Conservation (phyloP, 305 asterid genomes). For the Fraxinus paxiana region DNA sequence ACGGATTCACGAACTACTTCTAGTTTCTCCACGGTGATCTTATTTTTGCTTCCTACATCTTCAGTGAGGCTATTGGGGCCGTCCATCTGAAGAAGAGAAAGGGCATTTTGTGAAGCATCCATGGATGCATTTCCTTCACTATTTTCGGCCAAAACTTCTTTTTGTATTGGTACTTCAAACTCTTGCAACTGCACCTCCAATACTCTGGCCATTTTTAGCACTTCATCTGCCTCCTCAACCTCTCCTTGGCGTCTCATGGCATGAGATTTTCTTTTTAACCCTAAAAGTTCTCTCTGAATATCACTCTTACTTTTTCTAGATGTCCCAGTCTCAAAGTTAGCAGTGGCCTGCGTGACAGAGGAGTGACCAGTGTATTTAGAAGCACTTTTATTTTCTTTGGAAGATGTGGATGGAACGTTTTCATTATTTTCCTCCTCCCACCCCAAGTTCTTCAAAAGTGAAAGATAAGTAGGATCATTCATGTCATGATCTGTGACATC, state of each 20-base stretch:
- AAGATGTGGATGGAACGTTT: constrained; percentile 22
- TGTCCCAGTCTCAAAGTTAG: constrained; percentile 23
- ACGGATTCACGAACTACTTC: constrained; percentile 31
- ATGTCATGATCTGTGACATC: constrained; percentile 85
- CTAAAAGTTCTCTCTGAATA: constrained; percentile 76
- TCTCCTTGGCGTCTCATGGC: constrained; percentile 80
- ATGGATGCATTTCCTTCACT: constrained; percentile 14
- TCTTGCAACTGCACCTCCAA: constrained; percentile 69
- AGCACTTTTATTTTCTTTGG: constrained; percentile 27
- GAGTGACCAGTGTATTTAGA: constrained; percentile 19
- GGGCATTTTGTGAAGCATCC: constrained; percentile 26
- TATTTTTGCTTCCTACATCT: constrained; percentile 29
- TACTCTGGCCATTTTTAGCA: constrained; percentile 48
- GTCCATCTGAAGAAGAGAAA: constrained; percentile 30
- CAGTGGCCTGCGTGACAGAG: constrained; percentile 28
- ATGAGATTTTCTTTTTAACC: constrained; percentile 75
- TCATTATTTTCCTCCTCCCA: constrained; percentile 64
- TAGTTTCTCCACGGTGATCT: constrained; percentile 29
- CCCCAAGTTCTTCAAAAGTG: constrained; percentile 76
- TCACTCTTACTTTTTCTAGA: constrained; percentile 63
- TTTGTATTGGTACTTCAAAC: constrained; percentile 43
- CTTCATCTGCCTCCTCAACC: constrained; percentile 75
- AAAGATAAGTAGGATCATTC: constrained; percentile 76
- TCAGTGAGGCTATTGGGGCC: constrained; percentile 14
- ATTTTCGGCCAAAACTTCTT: constrained; percentile 30